These are phyloP conservation scores for Boletus edulis DNA, from an alignment of 768 basidiomycete species.

Conservation along the genomic window DNA sequence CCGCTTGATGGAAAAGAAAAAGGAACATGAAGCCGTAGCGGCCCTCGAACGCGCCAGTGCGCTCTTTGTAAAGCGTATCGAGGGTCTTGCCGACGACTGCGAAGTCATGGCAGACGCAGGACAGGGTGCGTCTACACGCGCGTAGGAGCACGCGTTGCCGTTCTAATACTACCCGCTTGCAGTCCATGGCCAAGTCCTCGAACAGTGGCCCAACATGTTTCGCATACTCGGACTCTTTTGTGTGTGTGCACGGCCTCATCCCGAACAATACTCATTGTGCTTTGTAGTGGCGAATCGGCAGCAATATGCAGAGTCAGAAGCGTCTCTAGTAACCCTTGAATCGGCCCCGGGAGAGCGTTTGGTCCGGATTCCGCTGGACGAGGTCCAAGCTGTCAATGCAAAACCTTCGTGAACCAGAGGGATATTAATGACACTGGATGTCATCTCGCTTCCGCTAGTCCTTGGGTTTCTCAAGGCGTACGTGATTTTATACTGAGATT, in stretches of 20 bases:
- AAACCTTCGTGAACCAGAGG: constrained; percentile 6
- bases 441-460: not conserved
- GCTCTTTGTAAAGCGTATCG: constrained; percentile 64
- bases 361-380: constrained; percentile 73
- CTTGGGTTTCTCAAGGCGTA: not conserved
- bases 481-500: not conserved
- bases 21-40: constrained; percentile 72
- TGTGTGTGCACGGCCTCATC: constrained; percentile 34
- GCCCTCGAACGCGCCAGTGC: constrained; percentile 66
- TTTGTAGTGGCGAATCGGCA: constrained; percentile 50
- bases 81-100: constrained; percentile 67
- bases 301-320: constrained; percentile 24
- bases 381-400: constrained; percentile 40
- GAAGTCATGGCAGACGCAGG: constrained; percentile 78
- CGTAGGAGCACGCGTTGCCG: too few relatives aligned
- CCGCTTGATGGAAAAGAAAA: constrained; percentile 74
- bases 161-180: constrained; percentile 1
- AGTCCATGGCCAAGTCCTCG: constrained; percentile 77
- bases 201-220: constrained; percentile 85
- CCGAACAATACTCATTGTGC: not conserved
- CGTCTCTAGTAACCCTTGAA: constrained; percentile 14
- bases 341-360: constrained; percentile 53
- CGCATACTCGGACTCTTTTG: constrained; percentile 67
- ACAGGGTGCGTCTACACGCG: constrained; percentile 42
- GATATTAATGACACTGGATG: not conserved